Percentiles rank a stretch among this genome's conserved stretches.
Evolutionary conservation across 2,329 filamentous ascomycete genomes (phyloP).

Genomic region (Monascus ruber): DNA sequence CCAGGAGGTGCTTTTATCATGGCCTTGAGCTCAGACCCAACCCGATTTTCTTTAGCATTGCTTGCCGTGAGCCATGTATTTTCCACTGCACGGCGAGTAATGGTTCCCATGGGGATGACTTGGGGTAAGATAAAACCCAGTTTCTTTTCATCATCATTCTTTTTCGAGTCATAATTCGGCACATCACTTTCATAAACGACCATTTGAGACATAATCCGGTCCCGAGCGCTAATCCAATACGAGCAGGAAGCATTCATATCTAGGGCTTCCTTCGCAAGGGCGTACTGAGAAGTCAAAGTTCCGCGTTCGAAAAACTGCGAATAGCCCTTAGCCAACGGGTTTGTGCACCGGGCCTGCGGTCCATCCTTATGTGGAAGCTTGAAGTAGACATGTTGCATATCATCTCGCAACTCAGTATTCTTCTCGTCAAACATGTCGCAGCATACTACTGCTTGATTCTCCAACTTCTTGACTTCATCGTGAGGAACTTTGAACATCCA

Average conservation of each 20-base stretch:
- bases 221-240: constrained; percentile 95
- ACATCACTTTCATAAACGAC: constrained; percentile 71
- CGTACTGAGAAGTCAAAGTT: constrained; percentile 72
- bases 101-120: constrained; percentile 95
- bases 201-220: constrained; percentile 89
- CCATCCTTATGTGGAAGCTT: constrained; percentile 97
- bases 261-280: constrained; percentile 84
- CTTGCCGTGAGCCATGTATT: constrained; percentile 98
- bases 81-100: constrained; percentile 86
- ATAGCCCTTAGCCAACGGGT: constrained; percentile 84
- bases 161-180: constrained; percentile 9
- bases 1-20: constrained; percentile 89
- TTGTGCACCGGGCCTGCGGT: constrained; percentile 69
- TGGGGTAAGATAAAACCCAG: constrained; percentile 89
- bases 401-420: constrained; percentile 53
- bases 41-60: constrained; percentile 91
- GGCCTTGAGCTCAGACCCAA: constrained; percentile 91
- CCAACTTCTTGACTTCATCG: constrained; percentile 53
- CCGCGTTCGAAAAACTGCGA: constrained; percentile 84
- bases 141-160: constrained; percentile 15
- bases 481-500: constrained; percentile 79
- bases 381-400: constrained; percentile 60
- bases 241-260: constrained; percentile 99
- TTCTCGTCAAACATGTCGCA: constrained; percentile 71
- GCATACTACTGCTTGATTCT: constrained; percentile 56